phyloP scores from a whole-genome alignment of 2,329 filamentous ascomycete species.

The Lachnellula cervina region DNA sequence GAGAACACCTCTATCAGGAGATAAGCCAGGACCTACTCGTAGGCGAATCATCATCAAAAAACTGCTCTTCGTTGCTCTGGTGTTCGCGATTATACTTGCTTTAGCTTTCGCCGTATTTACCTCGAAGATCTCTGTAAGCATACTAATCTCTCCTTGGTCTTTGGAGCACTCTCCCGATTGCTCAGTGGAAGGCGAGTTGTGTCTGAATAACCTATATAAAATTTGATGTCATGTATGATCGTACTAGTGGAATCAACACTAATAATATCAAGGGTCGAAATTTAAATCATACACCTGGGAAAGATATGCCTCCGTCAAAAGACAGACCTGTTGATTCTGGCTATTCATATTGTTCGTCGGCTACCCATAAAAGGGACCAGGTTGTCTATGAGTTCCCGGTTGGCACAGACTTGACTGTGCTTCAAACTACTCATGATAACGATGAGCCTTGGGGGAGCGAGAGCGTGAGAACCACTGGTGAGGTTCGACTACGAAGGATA shows the following conservation, averaged over 20 bases:
- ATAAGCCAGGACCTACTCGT: slow-evolving; percentile 2
- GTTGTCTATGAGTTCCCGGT: slow-evolving; percentile 19
- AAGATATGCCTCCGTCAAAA: not conserved
- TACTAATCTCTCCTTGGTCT: not conserved
- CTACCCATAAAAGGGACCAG: slow-evolving; percentile 13
- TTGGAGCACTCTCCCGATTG: too few relatives aligned
- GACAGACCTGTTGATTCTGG: slow-evolving; percentile 13
- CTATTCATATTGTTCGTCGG: slow-evolving; percentile 21
- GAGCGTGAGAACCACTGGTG: slow-evolving; percentile 21
- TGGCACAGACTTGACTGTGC: slow-evolving; percentile 17
- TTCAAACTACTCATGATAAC: slow-evolving; percentile 19
- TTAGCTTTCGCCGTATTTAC: slow-evolving; percentile 7
- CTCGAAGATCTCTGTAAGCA: slow-evolving; percentile 10
- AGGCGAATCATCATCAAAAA: slow-evolving; percentile 9
- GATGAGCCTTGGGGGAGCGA: slow-evolving; percentile 2
- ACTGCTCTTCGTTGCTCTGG: slow-evolving; percentile 18
- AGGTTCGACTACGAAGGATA: slow-evolving; percentile 22
- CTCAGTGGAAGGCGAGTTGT: too few relatives aligned
- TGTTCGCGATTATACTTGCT: slow-evolving; percentile 12
- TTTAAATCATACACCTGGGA: not conserved
- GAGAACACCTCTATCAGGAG: slow-evolving; percentile 19
- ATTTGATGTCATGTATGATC: too few relatives aligned
- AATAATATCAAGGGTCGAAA: not conserved
- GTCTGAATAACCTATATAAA: too few relatives aligned
- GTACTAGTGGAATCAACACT: too few relatives aligned